Conservation (phyloP, 1,139 yeast species). For the Saccharomyces hybrid region DNA sequence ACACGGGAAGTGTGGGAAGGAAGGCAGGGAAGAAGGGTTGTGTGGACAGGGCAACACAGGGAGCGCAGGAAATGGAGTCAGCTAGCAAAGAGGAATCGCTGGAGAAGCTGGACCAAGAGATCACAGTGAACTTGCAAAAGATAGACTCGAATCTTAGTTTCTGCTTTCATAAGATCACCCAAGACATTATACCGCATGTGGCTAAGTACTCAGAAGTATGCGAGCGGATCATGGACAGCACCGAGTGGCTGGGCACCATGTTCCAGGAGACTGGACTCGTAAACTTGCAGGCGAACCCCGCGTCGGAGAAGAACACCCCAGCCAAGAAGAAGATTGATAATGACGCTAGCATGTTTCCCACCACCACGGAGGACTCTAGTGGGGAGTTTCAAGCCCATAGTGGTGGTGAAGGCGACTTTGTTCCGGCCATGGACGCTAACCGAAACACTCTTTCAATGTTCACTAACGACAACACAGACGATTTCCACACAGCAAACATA, state of each 20-base stretch:
- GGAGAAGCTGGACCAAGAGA: conserved; percentile 72
- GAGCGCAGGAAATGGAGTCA: neutral
- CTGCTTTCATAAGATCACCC: conserved; percentile 28
- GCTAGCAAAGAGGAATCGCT: conserved; percentile 21
- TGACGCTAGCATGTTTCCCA: neutral
- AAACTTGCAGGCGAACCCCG: conserved; percentile 15
- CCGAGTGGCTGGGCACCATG: conserved; percentile 27
- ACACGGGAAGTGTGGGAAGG: neutral
- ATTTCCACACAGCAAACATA: conserved; percentile 17
- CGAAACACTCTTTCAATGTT: neutral
- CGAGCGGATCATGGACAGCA: conserved; percentile 27
- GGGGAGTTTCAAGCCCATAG: conserved; percentile 2
- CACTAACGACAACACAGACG: conserved; percentile 6
- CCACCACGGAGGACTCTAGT: neutral
- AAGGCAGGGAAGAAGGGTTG: neutral
- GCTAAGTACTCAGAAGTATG: conserved; percentile 24
- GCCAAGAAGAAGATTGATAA: conserved; percentile 5
- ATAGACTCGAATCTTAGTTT: conserved; percentile 49
- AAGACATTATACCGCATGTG: conserved; percentile 29
- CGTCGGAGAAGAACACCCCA: conserved; percentile 9
- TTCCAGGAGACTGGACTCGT: conserved; percentile 29
- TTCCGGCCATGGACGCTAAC: neutral
- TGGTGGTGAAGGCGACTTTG: neutral
- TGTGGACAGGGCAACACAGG: neutral
- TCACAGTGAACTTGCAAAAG: conserved; percentile 68